A percentile compares a stretch with the other conserved stretches of the same genome.
Conservation (phyloP, 192 early-diverging fungal genomes). For the Helicostylum pulchrum region DNA sequence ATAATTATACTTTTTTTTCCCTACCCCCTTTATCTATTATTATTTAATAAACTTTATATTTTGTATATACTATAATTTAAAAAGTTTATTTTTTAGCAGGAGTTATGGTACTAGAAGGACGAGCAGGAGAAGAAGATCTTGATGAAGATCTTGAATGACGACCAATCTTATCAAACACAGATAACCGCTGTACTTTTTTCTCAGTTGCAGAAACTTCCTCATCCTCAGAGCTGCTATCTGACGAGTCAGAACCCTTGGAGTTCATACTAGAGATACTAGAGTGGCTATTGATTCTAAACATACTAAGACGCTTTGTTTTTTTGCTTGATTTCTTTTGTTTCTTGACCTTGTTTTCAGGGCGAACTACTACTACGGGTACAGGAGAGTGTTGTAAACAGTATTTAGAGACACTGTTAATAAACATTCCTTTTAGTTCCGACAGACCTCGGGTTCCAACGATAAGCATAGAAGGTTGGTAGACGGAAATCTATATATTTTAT, state of each 20-base stretch:
- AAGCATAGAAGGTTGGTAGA: constrained; percentile 64
- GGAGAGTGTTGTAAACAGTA: constrained; percentile 67
- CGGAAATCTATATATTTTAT: constrained; percentile 39
- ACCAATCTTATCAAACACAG: constrained; percentile 22
- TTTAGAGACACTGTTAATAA: constrained; percentile 66
- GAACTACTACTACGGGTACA: constrained; percentile 66
- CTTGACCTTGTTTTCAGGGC: constrained; percentile 43
- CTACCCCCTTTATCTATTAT: background rate
- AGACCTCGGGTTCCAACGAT: constrained; percentile 72
- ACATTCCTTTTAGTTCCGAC: constrained; percentile 58
- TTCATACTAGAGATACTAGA: constrained; percentile 2
- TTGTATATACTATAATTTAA: constrained; percentile 7
- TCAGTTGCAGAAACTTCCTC: constrained; percentile 3
- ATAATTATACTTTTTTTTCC: constrained; percentile 5
- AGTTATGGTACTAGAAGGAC: no score
- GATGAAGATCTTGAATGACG: constrained; percentile 23
- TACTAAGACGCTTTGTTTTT: constrained; percentile 21
- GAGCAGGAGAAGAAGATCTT: constrained; percentile 20
- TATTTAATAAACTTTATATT: background rate
- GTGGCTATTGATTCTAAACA: constrained; percentile 19
- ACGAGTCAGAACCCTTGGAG: background rate
- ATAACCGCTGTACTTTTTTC: constrained; percentile 15
- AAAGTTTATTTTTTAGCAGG: no score
- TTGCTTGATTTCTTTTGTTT: constrained; percentile 29
- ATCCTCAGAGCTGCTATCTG: constrained; percentile 15